A percentile compares a stretch with the other conserved stretches of the same genome.
phyloP scores from a whole-genome alignment of 345 rosid species.

The Salix purpurea region DNA sequence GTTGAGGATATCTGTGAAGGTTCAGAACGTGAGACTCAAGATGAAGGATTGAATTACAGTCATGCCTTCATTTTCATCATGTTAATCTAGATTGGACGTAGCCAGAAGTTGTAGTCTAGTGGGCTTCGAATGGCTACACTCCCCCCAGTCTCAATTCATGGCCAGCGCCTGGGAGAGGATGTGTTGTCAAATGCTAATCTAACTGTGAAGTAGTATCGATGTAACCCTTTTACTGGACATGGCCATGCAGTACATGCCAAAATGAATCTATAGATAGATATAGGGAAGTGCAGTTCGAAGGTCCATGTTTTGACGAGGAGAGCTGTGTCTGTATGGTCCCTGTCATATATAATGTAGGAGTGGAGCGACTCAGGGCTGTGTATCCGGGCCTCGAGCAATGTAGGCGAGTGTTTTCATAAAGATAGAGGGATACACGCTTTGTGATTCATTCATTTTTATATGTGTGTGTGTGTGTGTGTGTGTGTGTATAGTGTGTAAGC shows the following conservation, averaged over 20 bases:
- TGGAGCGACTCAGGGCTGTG: not conserved
- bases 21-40: slow-evolving; percentile 76
- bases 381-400: not conserved
- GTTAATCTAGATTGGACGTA: not conserved
- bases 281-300: not conserved
- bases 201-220: not conserved
- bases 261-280: not conserved
- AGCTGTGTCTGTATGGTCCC: not conserved
- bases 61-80: not conserved
- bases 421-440: too few species aligned
- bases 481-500: too few species aligned
- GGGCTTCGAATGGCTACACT: not conserved
- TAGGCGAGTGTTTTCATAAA: not conserved
- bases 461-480: too few species aligned
- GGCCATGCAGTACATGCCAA: not conserved
- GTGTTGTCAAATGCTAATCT: not conserved
- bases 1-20: slow-evolving; percentile 70
- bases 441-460: too few species aligned
- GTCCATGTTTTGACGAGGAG: not conserved
- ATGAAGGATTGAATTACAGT: slow-evolving; percentile 49
- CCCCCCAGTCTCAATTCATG: not conserved
- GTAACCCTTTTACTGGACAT: not conserved
- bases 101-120: not conserved
- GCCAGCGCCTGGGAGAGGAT: not conserved
- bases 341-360: too few species aligned